Percentiles rank a stretch among this genome's conserved stretches.
phyloP scores from a whole-genome alignment of 805 yeast genomes.

The Barnettozyma wickerhamii region DNA sequence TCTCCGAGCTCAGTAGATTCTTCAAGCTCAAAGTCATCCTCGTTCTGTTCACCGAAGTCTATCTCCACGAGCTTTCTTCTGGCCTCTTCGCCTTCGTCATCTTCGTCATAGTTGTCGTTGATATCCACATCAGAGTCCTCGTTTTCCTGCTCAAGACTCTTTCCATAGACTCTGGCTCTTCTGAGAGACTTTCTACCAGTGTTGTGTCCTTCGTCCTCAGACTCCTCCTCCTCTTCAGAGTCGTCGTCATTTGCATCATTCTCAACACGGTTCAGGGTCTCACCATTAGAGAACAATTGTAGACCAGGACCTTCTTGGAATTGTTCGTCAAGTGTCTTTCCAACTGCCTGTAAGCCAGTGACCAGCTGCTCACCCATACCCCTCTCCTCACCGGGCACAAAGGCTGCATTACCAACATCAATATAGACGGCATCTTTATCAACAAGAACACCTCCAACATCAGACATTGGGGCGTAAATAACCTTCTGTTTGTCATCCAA shows the following conservation, averaged over 20 bases:
- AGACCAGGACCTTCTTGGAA: slow-evolving; percentile 63
- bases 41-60: slow-evolving; percentile 37
- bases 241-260: slow-evolving; percentile 35
- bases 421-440: slow-evolving; percentile 98
- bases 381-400: slow-evolving; percentile 58
- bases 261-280: slow-evolving; percentile 42
- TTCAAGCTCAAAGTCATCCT: slow-evolving; percentile 36
- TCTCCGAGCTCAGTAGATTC: slow-evolving; percentile 50
- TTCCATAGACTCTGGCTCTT: slow-evolving; percentile 54
- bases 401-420: slow-evolving; percentile 49
- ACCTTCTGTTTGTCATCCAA: slow-evolving; percentile 91
- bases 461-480: slow-evolving; percentile 98
- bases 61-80: slow-evolving; percentile 42
- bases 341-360: slow-evolving; percentile 71
- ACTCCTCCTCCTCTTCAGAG: slow-evolving; percentile 31
- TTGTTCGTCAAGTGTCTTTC: slow-evolving; percentile 53
- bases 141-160: slow-evolving; percentile 40
- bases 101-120: slow-evolving; percentile 31
- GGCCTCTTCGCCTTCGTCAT: slow-evolving; percentile 32
- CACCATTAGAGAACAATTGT: slow-evolving; percentile 65
- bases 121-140: slow-evolving; percentile 43
- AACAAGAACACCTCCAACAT: slow-evolving; percentile 96
- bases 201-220: slow-evolving; percentile 32
- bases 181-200: slow-evolving; percentile 67
- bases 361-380: slow-evolving; percentile 89